Base-by-base conservation (phyloP, 2,329 filamentous ascomycete genomes). In the Fusarium sarcochroum region DNA sequence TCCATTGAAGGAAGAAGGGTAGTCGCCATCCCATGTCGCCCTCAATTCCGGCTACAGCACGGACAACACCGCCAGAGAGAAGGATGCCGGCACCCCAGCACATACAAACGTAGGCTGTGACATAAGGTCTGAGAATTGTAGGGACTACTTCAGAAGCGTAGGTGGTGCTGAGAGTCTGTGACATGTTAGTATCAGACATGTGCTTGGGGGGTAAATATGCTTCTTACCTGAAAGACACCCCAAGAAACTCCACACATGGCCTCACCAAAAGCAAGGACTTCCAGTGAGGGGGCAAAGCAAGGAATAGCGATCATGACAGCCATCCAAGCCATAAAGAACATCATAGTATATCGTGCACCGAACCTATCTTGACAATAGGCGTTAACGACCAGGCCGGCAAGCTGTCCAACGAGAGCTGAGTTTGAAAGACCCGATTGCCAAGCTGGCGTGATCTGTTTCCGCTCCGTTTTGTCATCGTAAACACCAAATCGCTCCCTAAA, bases 381-480 rank as follows among this genome's bases (percentile, higher is more conserved):
- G 42, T 81, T 83, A 25, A 82, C 63, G 17, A 82, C 67, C 2
- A 84, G 75, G 1, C 84, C 84, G 2, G 82, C 37, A 5, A 86
- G 79, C 32, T 81, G 78, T 2, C 84, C 84, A 6, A 82, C 79
- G 5, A 79, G 70, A 0, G 80, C 77, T 3, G 79, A 83, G 21
- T 83, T 84, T 5, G 77, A 78, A 0, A 86, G 73, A 0, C 78
- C 83, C 0, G 82, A 79, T 63, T 85, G 83, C 84, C 84, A 85
- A 6, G 78, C 70, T 0, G 81, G 78, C 0, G 80, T 74, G 20
- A 86, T 76, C 44, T 80, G 73, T 41, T 83, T 82, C 15, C 73
- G 68, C 5, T 74, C 75, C 20, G 52, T 23, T 18, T 18, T n/a
- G 1, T 23, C 37, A 23, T 61, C 58, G 17, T 34, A 59, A 2